Evolutionary conservation across 306 rosid species (phyloP).

Genomic region (Coriaria nepalensis): DNA sequence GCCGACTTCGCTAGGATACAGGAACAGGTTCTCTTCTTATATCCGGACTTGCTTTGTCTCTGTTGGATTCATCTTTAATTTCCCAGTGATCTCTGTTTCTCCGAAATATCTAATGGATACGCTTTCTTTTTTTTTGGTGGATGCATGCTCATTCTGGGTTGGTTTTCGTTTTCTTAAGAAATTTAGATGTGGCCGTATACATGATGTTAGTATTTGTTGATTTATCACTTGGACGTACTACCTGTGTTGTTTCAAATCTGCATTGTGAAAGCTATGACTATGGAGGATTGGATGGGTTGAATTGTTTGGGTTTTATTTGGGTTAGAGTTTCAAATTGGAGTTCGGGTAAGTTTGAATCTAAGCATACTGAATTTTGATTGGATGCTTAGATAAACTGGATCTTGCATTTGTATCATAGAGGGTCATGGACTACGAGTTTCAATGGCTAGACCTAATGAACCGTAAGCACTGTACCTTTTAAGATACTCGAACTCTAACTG

Average conservation of each 20-base stretch:
- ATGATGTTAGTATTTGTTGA: not conserved
- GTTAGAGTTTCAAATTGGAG: no score
- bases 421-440: no score
- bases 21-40: slow-evolving; percentile 41
- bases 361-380: no score
- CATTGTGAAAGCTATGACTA: no score
- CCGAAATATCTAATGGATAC: not conserved
- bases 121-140: not conserved
- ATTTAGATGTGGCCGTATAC: not conserved
- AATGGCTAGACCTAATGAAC: no score
- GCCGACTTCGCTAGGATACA: slow-evolving; percentile 86
- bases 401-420: no score
- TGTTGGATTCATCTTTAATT: not conserved
- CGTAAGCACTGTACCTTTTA: not conserved
- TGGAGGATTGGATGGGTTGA: no score
- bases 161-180: not conserved
- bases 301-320: no score
- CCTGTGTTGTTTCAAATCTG: not conserved
- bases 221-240: not conserved
- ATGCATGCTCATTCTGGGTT: not conserved
- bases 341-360: no score
- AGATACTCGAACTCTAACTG: not conserved
- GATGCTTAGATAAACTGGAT: no score
- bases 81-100: not conserved
- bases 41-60: not conserved